These are phyloP conservation scores for Penicillium sp. DNA, from an alignment of 2,329 filamentous ascomycete genomes.

Conservation along the genomic window DNA sequence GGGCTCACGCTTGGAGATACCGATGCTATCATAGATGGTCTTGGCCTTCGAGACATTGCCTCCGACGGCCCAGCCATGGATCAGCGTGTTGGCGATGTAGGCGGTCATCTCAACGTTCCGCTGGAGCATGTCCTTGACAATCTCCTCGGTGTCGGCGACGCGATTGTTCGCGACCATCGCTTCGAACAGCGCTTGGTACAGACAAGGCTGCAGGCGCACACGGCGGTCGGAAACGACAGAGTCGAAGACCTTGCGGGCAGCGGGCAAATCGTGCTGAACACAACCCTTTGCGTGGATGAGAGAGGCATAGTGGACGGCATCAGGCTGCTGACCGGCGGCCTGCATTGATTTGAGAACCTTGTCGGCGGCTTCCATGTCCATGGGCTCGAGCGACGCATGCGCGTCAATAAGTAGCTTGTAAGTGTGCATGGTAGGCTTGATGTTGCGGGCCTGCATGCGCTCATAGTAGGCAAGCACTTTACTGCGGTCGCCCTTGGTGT, in stretches of 20 bases:
- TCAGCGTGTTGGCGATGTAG: constrained; percentile 97
- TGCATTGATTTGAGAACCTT: constrained; percentile 76
- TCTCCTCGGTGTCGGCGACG: constrained; percentile 69
- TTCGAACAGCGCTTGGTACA: constrained; percentile 97
- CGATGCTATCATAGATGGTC: constrained; percentile 75
- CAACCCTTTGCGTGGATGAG: constrained; percentile 95
- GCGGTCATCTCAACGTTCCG: constrained; percentile 81
- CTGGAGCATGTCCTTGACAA: constrained; percentile 72
- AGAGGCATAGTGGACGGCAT: constrained; percentile 93
- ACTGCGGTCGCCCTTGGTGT: constrained; percentile 89
- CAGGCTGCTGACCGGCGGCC: constrained; percentile 69
- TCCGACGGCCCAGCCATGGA: constrained; percentile 90
- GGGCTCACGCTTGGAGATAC: constrained; percentile 77
- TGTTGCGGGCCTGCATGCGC: constrained; percentile 83
- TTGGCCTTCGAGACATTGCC: constrained; percentile 77
- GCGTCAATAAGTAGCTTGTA: constrained; percentile 97
- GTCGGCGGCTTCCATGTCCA: constrained; percentile 85
- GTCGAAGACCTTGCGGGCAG: constrained; percentile 79
- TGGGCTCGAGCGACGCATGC: constrained; percentile 86
- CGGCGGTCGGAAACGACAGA: constrained; percentile 66
- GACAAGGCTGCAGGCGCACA: constrained; percentile 72
- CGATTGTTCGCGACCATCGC: constrained; percentile 93
- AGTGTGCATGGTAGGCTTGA: constrained; percentile 89
- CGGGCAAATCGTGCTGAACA: constrained; percentile 84
- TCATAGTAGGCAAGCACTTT: constrained; percentile 96